Base-by-base conservation (phyloP, 495 filamentous ascomycete genomes). In the Daldinia loculata region DNA sequence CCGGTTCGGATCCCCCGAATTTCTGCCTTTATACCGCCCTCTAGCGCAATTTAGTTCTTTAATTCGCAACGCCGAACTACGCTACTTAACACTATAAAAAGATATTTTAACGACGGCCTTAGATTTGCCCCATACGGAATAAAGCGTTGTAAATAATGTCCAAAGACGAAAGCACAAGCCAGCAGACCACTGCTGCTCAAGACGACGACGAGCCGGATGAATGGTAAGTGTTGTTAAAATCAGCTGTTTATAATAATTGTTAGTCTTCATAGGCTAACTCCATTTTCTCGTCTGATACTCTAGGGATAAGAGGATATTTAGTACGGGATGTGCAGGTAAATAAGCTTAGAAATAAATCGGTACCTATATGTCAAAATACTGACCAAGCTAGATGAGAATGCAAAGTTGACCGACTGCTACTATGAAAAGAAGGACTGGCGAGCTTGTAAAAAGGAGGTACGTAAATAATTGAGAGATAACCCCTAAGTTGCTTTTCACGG, bases 401-500 rank as follows among this genome's bases (percentile, higher is more conserved):
- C 86, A 30, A 97, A 89, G 74, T 84, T 99, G 90, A 97, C 92
- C 56, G 91, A 98, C 79, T 99, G 95, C 79, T 98, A 94, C 77
- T 97, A 87, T 78, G 92, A 93, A 19, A 98, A 95, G 85, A 97
- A 94, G 79, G 95, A 99, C 78, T 99, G 95, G 95, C 86, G 95
- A 72, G 82, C 85, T 63, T 99, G 95, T 80, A 93, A 91, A 76
- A 83, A 90, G 61, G 95, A 97, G 89, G 95, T 96, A 80, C 84
- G 93, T 61, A 59, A 19, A 56, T 58, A 9, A 15, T 50, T 14
- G 12, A 39, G 34, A 11, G 17, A 24, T 24, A 38, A 14, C 5
- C 4, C 5, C 19, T 52, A 41, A 22, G 22, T 60, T 67, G 45
- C 45, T 60, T 66, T 67, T 22, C 12, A 36, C 8, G 9, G 53